Evolutionary conservation across 2,329 filamentous ascomycete genomes (phyloP), one percentile per base, ranked within the genome.

Genomic region (Xylariaceae sp.): DNA sequence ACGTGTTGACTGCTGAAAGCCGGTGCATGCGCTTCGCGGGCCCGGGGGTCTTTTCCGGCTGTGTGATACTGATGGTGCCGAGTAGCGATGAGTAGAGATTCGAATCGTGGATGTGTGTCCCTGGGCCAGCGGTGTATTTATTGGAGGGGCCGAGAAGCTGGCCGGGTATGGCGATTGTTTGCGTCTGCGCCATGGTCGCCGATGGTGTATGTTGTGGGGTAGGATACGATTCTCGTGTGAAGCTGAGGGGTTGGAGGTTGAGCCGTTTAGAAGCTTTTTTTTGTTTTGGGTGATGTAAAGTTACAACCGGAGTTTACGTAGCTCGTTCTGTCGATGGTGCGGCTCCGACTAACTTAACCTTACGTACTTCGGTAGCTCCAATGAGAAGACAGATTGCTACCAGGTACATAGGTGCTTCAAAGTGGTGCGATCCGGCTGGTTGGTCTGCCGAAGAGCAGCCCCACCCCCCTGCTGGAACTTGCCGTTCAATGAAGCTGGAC

Each of bases 51-150:
- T 55, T 60, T 20, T 59, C 55, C 6, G 58, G 55, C n/a, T 78
- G 74, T 23, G 77, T 75, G 54, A 87, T 74, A 53, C 78, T 73
- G 58, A 93, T 83, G 33, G 82, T 81, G 41, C 92, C 93, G 43
- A 92, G 82, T 57, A 97, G 85, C 16, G 92, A 96, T 55, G 92
- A 87, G 71, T 88, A 88, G 63, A 97, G 83, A 53, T 86, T 82
- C 58, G 84, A 80, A 59, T 88, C 80, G 74, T 91, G 82, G 61
- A 96, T 79, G 72, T 97, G 91, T 0, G 92, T 96, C 61, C 93
- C 94, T 9, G 89, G 79, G 11, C 93, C 93, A 23, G 91, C 82
- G 33, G 81, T 74, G 73, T 88, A 92, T 61, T 84, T 82, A 50
- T 81, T 77, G 15, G 80, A 73, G 15, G 87, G 75, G 24, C 89